These are phyloP conservation scores for Lepiota venenata DNA, from an alignment of 768 basidiomycete species.

Conservation along the genomic window DNA sequence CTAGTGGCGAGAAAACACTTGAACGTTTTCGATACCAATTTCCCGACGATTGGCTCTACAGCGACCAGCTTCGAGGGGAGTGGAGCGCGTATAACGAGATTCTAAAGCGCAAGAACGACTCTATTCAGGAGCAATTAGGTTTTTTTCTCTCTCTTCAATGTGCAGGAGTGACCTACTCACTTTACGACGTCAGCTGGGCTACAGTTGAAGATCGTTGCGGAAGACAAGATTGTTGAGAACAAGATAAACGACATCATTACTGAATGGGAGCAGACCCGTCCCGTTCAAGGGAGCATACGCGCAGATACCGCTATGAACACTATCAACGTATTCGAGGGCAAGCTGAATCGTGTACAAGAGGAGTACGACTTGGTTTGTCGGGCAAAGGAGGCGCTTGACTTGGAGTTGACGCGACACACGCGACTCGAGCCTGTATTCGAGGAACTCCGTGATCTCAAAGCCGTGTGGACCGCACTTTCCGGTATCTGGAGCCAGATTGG, in stretches of 20 bases:
- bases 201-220: conserved; percentile 99
- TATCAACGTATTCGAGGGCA: conserved; percentile 93
- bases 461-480: conserved; percentile 97
- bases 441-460: conserved; percentile 93
- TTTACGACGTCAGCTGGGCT: conserved; percentile 66
- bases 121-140: conserved; percentile 98
- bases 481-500: conserved; percentile 94
- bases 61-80: conserved; percentile 94
- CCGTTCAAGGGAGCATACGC: conserved; percentile 94
- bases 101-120: conserved; percentile 94
- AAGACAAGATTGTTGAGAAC: conserved; percentile 97
- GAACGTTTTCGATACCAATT: conserved; percentile 98
- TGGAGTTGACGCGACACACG: conserved; percentile 86
- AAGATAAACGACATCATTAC: conserved; percentile 86
- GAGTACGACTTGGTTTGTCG: conserved; percentile 94
- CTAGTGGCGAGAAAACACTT: conserved; percentile 93
- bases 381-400: conserved; percentile 95
- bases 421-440: conserved; percentile 93
- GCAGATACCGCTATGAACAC: conserved; percentile 96
- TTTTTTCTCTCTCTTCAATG: conserved; percentile 21
- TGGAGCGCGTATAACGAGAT: conserved; percentile 99
- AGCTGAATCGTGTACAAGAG: conserved; percentile 85
- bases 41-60: conserved; percentile 96
- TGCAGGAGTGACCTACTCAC: background rate
- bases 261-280: conserved; percentile 96